Percentiles rank a stretch among this genome's conserved stretches.
These are phyloP conservation scores for Boletus coccyginus DNA, from an alignment of 768 basidiomycete genomes.

Conservation along the genomic window DNA sequence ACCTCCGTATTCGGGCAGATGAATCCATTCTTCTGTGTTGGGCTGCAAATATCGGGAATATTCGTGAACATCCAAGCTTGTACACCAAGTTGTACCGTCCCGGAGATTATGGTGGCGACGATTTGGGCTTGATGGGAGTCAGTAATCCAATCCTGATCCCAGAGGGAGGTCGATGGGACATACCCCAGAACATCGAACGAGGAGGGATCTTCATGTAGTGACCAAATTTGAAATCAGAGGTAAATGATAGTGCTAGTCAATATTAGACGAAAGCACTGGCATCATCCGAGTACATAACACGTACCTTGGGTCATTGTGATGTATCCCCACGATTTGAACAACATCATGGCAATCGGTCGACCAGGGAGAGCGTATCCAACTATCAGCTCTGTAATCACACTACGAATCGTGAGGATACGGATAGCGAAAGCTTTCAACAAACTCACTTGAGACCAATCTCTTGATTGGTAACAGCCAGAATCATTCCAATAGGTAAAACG, in stretches of 20 bases:
- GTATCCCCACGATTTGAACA: constrained; percentile 74
- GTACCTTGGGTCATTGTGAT: constrained; percentile 52
- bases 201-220: constrained; percentile 74
- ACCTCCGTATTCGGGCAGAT: constrained; percentile 69
- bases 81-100: constrained; percentile 66
- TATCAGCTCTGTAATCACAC: constrained; percentile 71
- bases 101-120: constrained; percentile 57
- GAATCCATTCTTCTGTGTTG: constrained; percentile 46
- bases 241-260: constrained; percentile 52
- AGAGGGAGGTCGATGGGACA: background rate
- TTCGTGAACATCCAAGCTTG: constrained; percentile 59
- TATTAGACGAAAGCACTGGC: background rate
- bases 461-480: constrained; percentile 79
- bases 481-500: constrained; percentile 71
- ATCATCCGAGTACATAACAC: background rate
- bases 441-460: constrained; percentile 55
- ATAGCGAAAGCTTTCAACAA: background rate
- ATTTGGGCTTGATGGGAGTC: constrained; percentile 42
- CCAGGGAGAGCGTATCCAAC: constrained; percentile 58
- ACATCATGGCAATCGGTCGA: constrained; percentile 74
- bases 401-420: constrained; percentile 1
- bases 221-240: constrained; percentile 73
- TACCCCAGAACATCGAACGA: constrained; percentile 61
- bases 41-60: constrained; percentile 35
- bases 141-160: background rate